Base-by-base conservation (phyloP, 495 filamentous ascomycete species). In the Lichenothelia convexa region DNA sequence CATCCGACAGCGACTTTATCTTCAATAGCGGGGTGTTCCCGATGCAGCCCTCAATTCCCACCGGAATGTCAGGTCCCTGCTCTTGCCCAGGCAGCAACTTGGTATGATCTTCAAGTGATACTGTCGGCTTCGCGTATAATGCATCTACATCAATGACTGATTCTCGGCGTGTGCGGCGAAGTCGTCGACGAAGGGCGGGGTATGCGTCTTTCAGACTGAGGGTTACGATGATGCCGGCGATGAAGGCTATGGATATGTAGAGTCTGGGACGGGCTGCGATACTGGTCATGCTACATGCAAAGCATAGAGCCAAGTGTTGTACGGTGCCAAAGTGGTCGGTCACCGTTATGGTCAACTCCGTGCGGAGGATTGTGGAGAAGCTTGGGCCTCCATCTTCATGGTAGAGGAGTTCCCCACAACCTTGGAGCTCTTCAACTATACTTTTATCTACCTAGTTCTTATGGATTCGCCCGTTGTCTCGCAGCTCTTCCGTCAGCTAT, bases 1-100 rank as follows among this genome's bases (percentile, higher is more conserved):
- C 86, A 16, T 84, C 78, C 3, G 80, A 91, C 21, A 99, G 66
- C 31, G 76, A 81, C 50, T 78, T 83, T 56, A 99, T 85, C 31
- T 72, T 68, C 45, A 99, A 68, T 1, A 99, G 62, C 2, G 85
- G 91, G 5, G 89, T 99, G 54, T 92, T 83, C 35, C 89, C 91
- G 48, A 99, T 93, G 48, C 75, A 80, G 24, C 80, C 84, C 56
- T 93, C 83, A 41, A 99, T 78, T 1, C 87, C 91, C 26, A 81
- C 72, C 5, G 46, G 44, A 36, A 68, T 63, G 16, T 56, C 42
- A 12, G 45, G 22, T 17, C 18, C 18, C 18, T 34, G 2, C 15
- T 29, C 34, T 36, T 36, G 7, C 11, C 22, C n/a, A 17, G 7
- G 18, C 9, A 18, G 9, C 9, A 13, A 29, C 2, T 9, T 3